Conservation (phyloP, 1,284 basidiomycete genomes). For the Caloboletus firmus region DNA sequence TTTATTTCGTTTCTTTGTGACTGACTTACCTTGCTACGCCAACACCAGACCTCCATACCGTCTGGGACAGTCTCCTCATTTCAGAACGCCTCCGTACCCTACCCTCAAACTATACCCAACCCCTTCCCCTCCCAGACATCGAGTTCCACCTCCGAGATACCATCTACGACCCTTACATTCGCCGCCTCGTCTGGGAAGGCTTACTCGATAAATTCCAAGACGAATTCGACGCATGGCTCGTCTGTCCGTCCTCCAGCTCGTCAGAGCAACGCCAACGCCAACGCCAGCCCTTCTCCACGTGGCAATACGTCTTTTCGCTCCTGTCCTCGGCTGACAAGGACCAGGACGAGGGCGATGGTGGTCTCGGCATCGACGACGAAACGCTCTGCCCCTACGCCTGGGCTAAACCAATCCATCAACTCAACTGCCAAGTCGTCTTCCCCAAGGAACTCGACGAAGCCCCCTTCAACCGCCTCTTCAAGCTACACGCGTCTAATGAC, state of each 20-base stretch:
- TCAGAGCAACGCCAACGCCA: conserved; percentile 3
- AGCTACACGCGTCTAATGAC: background rate
- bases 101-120: conserved; percentile 71
- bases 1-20: background rate
- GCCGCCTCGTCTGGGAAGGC: conserved; percentile 85
- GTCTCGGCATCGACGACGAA: conserved; percentile 53
- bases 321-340: conserved; percentile 3
- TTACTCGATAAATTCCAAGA: conserved; percentile 63
- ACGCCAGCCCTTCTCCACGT: conserved; percentile 5
- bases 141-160: conserved; percentile 75
- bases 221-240: conserved; percentile 62
- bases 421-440: conserved; percentile 83
- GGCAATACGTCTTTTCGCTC: conserved; percentile 32
- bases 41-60: conserved; percentile 70
- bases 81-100: conserved; percentile 77
- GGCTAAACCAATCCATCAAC: conserved; percentile 65
- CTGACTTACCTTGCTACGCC: background rate
- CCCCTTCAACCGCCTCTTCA: conserved; percentile 15
- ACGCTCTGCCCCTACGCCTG: conserved; percentile 78
- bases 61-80: conserved; percentile 85
- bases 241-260: conserved; percentile 49
- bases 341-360: conserved; percentile 7
- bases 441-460: conserved; percentile 62
- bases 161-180: conserved; percentile 87
- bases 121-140: conserved; percentile 63